These are phyloP conservation scores for Lipomyces orientalis DNA, from an alignment of 805 yeast genomes.

Conservation along the genomic window DNA sequence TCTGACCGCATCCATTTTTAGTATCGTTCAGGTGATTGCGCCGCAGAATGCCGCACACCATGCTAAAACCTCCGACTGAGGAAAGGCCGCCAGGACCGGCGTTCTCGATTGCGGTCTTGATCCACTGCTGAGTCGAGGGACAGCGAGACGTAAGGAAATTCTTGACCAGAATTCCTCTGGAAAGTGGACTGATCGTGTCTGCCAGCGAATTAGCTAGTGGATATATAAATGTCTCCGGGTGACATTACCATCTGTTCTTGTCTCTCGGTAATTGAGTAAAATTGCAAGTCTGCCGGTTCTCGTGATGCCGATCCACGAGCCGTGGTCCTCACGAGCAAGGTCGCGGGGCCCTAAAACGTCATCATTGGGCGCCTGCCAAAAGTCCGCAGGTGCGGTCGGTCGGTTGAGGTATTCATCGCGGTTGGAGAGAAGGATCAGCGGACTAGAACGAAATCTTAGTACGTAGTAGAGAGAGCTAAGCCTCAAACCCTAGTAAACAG, in stretches of 20 bases:
- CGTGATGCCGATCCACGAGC: conserved; percentile 89
- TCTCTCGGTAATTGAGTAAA: conserved; percentile 74
- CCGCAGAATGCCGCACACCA: conserved; percentile 60
- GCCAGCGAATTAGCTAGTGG: not conserved
- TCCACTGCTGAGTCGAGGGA: conserved; percentile 54
- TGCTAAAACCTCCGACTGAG: conserved; percentile 66
- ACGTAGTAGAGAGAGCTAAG: conserved; percentile 1
- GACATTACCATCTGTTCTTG: conserved; percentile 38
- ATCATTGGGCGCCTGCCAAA: conserved; percentile 43
- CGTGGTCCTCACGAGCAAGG: conserved; percentile 71
- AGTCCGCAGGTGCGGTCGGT: conserved; percentile 65
- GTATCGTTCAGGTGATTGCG: conserved; percentile 4
- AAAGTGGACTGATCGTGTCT: conserved; percentile 45
- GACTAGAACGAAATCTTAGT: conserved; percentile 44
- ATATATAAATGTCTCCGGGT: not conserved
- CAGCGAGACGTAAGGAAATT: conserved; percentile 50
- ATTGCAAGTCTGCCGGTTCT: conserved; percentile 67
- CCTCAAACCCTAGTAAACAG: not conserved
- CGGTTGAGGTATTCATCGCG: conserved; percentile 84
- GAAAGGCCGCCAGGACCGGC: conserved; percentile 43
- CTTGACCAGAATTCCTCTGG: conserved; percentile 60
- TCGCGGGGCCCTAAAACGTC: conserved; percentile 61
- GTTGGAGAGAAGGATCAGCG: conserved; percentile 77
- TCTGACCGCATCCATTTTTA: not conserved
- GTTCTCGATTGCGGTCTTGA: conserved; percentile 41